phyloP scores from a whole-genome alignment of 106 monocot species.

The Dendrobium catenatum region DNA sequence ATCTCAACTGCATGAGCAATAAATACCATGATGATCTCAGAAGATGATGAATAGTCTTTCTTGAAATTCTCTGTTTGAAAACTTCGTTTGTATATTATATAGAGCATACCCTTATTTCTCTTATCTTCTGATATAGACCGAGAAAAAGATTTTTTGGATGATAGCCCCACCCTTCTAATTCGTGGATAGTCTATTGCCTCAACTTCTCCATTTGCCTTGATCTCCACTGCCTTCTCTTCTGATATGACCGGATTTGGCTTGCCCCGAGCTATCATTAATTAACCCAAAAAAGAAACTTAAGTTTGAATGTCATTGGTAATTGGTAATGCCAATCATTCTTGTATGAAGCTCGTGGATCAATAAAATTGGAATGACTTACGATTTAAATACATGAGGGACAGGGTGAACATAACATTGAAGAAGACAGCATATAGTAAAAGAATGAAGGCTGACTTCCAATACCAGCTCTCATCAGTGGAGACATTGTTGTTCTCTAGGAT shows the following conservation, averaged over 20 bases:
- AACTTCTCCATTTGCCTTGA: neutral
- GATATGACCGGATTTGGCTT: constrained; percentile 56
- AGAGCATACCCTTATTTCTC: neutral
- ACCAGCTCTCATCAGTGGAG: constrained; percentile 54
- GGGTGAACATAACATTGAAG: constrained; percentile 81
- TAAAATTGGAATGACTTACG: constrained; percentile 43
- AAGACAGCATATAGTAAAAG: constrained; percentile 67
- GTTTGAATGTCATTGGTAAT: neutral
- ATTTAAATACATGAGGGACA: constrained; percentile 71
- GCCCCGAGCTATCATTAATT: constrained; percentile 38
- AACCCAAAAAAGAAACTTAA: neutral
- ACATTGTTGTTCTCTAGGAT: constrained; percentile 45
- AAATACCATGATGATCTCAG: neutral
- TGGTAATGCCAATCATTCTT: neutral
- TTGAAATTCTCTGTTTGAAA: neutral
- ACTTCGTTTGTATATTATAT: neutral
- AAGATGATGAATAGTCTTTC: neutral
- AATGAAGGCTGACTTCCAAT: constrained; percentile 70
- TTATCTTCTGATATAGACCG: neutral
- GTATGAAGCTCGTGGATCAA: neutral
- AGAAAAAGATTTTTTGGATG: neutral
- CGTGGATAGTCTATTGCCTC: neutral
- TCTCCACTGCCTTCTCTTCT: constrained; percentile 46
- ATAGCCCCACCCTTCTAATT: neutral
- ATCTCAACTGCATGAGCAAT: neutral